A percentile compares a stretch with the other conserved stretches of the same genome.
These are phyloP conservation scores for Gentiana dahurica DNA, from an alignment of 257 asterid genomes.

Conservation along the genomic window DNA sequence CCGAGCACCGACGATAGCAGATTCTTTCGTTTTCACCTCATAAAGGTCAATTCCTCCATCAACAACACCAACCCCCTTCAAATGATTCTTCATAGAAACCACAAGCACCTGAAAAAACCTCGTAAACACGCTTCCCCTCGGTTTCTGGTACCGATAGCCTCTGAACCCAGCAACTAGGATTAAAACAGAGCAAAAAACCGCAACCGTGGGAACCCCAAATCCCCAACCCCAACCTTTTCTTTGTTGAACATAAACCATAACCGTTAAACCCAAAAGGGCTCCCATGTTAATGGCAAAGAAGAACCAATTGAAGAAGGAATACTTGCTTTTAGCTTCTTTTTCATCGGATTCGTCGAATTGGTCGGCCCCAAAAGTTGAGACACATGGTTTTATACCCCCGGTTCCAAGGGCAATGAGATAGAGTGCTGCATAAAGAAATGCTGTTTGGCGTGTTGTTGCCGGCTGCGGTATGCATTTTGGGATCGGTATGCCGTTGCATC, in stretches of 20 bases:
- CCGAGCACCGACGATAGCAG: constrained; percentile 53
- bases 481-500: constrained; percentile 34
- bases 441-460: constrained; percentile 34
- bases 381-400: constrained; percentile 82
- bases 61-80: constrained; percentile 29
- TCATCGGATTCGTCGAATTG: constrained; percentile 52
- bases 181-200: constrained; percentile 35
- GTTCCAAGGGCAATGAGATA: constrained; percentile 75
- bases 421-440: constrained; percentile 43
- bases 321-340: constrained; percentile 46
- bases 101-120: constrained; percentile 57
- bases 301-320: constrained; percentile 76
- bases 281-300: constrained; percentile 83
- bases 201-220: constrained; percentile 44
- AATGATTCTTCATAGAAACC: constrained; percentile 41
- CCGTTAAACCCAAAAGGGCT: constrained; percentile 60
- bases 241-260: constrained; percentile 49
- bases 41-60: constrained; percentile 17
- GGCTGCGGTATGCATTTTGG: constrained; percentile 21
- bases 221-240: constrained; percentile 72
- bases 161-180: constrained; percentile 34
- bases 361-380: constrained; percentile 72
- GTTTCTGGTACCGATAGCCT: constrained; percentile 62
- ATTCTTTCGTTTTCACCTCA: constrained; percentile 44
- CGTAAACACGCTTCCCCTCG: constrained; percentile 75